Percentiles rank a stretch among this genome's conserved stretches.
phyloP scores from a whole-genome alignment of 2,329 filamentous ascomycete genomes.

The Gyromitra esculenta region DNA sequence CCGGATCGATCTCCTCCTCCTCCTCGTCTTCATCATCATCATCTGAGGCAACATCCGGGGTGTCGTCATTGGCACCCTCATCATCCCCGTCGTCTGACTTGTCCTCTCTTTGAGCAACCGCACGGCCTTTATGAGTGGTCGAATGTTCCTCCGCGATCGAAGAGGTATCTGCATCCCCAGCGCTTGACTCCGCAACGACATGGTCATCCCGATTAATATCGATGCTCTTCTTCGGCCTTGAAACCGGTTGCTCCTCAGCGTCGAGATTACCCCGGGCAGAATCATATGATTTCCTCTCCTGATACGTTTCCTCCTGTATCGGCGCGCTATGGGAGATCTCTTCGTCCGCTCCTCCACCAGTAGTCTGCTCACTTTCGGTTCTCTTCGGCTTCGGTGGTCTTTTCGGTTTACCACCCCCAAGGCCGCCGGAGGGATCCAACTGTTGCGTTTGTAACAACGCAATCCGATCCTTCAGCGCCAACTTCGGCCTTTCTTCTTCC shows the following conservation, averaged over 20 bases:
- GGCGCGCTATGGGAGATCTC: slow-evolving; percentile 61
- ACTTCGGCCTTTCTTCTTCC: slow-evolving; percentile 78
- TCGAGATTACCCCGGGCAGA: slow-evolving; percentile 60
- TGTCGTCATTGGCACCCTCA: slow-evolving; percentile 54
- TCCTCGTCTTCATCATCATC: slow-evolving; percentile 58
- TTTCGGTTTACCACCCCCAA: slow-evolving; percentile 83
- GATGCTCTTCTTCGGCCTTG: slow-evolving; percentile 49
- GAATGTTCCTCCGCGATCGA: slow-evolving; percentile 43
- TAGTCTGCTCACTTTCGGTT: slow-evolving; percentile 61
- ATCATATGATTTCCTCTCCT: slow-evolving; percentile 64
- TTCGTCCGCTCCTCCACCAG: slow-evolving; percentile 53
- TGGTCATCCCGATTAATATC: slow-evolving; percentile 49
- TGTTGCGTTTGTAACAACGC: slow-evolving; percentile 94
- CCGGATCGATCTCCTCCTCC: slow-evolving; percentile 76
- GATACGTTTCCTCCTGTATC: slow-evolving; percentile 56
- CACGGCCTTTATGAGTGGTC: slow-evolving; percentile 27
- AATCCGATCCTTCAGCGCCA: slow-evolving; percentile 95
- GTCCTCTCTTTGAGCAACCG: slow-evolving; percentile 38
- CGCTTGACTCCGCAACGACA: slow-evolving; percentile 37
- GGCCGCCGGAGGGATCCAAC: slow-evolving; percentile 81
- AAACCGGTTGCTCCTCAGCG: slow-evolving; percentile 49
- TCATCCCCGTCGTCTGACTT: slow-evolving; percentile 56
- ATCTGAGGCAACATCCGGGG: slow-evolving; percentile 57
- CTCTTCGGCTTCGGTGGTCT: slow-evolving; percentile 73
- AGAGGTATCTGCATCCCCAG: slow-evolving; percentile 51